Evolutionary conservation across 2,329 filamentous ascomycete genomes (phyloP).

Genomic region (Zymoseptoria brevis): DNA sequence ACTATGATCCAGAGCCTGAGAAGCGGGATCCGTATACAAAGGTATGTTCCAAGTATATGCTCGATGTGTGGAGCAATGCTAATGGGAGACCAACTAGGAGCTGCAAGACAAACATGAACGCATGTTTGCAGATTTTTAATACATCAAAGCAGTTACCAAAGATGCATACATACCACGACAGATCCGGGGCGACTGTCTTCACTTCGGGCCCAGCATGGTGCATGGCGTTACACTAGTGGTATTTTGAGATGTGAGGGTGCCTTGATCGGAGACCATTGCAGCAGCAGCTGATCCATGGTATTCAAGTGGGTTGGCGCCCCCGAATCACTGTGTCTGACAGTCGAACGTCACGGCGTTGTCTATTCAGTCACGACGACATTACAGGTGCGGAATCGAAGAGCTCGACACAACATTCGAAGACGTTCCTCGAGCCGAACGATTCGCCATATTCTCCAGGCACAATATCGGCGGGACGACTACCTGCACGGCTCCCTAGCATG

Average conservation of each 20-base stretch:
- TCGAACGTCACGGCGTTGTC: neutral
- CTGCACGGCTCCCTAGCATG: neutral
- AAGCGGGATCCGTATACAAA: slow-evolving; percentile 59
- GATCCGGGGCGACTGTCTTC: slow-evolving; percentile 9
- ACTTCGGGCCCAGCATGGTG: slow-evolving; percentile 13
- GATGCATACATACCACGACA: neutral
- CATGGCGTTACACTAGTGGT: slow-evolving; percentile 6
- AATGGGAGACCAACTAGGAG: slow-evolving; percentile 34
- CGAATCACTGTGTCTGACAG: neutral
- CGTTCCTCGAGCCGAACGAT: neutral
- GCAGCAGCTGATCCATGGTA: neutral
- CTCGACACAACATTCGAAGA: neutral
- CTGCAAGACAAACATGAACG: slow-evolving; percentile 61
- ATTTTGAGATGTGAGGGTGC: neutral
- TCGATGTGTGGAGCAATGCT: neutral
- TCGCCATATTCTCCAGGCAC: no score
- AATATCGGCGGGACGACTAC: no score
- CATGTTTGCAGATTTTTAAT: slow-evolving; percentile 63
- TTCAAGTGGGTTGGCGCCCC: no score
- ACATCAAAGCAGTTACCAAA: neutral
- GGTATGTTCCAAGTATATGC: slow-evolving; percentile 13
- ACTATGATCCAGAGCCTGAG: slow-evolving; percentile 69
- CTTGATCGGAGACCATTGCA: neutral
- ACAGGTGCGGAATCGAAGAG: neutral
- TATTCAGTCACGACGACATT: neutral